phyloP scores from a whole-genome alignment of 1,139 yeast species.

The Saccharomyces hybrid region DNA sequence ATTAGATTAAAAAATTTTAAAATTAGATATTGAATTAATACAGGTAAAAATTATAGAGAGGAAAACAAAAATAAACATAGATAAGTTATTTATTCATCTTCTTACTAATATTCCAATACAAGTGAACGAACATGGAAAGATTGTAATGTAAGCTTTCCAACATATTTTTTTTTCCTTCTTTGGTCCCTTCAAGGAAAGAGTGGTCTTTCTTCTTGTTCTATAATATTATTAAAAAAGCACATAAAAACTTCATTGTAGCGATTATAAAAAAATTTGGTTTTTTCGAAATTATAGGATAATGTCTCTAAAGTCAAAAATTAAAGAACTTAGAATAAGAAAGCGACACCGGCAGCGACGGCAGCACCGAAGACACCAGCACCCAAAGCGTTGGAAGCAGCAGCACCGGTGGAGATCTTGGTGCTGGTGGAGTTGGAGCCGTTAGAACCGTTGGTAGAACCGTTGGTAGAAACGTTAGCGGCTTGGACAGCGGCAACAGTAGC shows the following conservation, averaged over 20 bases:
- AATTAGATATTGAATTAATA: background rate
- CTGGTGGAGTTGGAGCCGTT: constrained; percentile 15
- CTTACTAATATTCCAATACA: background rate
- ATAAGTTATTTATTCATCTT: background rate
- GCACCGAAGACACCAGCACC: constrained; percentile 64
- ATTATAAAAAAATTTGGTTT: background rate
- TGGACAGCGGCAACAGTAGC: constrained; percentile 18
- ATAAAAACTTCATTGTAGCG: background rate
- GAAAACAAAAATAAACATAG: background rate
- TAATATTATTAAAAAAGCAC: constrained; percentile 1
- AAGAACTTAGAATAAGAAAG: constrained; percentile 48
- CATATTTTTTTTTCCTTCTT: constrained; percentile 1
- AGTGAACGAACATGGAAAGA: background rate
- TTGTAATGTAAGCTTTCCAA: background rate
- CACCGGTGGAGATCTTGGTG: constrained; percentile 41
- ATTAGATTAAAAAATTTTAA: background rate
- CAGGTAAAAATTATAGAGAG: background rate
- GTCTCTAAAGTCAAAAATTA: background rate
- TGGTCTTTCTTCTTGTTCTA: background rate
- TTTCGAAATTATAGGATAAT: background rate
- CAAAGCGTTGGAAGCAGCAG: constrained; percentile 45
- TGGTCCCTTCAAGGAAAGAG: constrained; percentile 1
- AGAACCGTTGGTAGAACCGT: constrained; percentile 32
- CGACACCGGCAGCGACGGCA: constrained; percentile 68
- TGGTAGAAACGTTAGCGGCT: constrained; percentile 31